Conservation (phyloP, 768 basidiomycete genomes). For the Cyathus striatus region DNA sequence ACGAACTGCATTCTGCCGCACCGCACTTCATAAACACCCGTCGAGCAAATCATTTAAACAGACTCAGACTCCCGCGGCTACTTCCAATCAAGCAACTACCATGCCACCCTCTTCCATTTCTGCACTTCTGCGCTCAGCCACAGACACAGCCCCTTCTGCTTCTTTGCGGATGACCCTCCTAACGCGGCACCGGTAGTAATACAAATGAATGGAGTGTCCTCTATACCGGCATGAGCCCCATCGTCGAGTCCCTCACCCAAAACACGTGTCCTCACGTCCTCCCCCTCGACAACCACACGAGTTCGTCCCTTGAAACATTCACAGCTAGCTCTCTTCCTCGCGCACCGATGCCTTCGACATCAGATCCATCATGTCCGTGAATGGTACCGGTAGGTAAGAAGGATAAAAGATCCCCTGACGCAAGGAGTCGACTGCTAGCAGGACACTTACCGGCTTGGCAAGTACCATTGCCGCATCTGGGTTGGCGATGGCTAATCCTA, state of each 20-base stretch:
- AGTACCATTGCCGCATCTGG: conserved; percentile 64
- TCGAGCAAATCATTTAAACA: conserved; percentile 35
- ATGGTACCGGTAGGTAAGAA: no score
- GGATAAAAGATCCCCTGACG: conserved; percentile 39
- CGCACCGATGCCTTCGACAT: conserved; percentile 13
- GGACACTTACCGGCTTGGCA: conserved; percentile 56
- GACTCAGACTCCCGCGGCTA: no score
- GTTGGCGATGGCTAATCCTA: conserved; percentile 60
- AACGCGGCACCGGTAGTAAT: not conserved
- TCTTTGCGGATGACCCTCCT: no score
- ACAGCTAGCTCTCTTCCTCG: not conserved
- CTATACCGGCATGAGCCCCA: conserved; percentile 17
- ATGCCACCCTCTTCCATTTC: conserved; percentile 10
- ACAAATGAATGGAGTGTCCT: not conserved
- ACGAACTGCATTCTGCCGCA: conserved; percentile 19
- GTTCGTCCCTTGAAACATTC: not conserved
- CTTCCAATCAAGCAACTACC: no score
- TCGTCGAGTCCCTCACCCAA: conserved; percentile 46
- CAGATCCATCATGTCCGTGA: conserved; percentile 17
- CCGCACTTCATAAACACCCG: conserved; percentile 24
- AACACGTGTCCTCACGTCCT: no score
- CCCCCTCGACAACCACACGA: no score
- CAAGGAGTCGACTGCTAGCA: conserved; percentile 24
- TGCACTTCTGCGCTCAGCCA: not conserved
- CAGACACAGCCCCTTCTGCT: not conserved